phyloP scores from a whole-genome alignment of 2,329 filamentous ascomycete genomes.

The Verticillium nonalfalfae region DNA sequence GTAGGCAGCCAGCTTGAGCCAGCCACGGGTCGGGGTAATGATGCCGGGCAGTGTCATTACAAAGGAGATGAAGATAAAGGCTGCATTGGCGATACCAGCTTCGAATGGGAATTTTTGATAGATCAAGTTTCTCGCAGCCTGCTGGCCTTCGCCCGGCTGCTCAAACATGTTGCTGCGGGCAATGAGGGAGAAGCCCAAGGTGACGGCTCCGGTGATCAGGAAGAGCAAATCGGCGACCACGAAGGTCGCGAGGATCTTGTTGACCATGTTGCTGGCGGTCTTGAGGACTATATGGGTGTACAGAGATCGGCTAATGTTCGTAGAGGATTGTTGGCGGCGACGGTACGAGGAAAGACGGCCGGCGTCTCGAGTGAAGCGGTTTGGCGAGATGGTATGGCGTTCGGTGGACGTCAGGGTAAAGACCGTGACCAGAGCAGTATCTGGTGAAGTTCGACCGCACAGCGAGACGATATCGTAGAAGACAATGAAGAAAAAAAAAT shows the following conservation, averaged over 20 bases:
- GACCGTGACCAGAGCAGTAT: neutral
- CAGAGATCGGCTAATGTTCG: neutral
- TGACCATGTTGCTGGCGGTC: conserved; percentile 35
- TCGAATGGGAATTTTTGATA: conserved; percentile 48
- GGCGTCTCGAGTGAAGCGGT: neutral
- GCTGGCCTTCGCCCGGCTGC: conserved; percentile 33
- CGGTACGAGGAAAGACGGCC: neutral
- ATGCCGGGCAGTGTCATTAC: conserved; percentile 65
- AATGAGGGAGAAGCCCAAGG: conserved; percentile 49
- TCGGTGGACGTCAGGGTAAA: neutral
- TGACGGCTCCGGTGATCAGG: conserved; percentile 44
- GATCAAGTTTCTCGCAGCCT: conserved; percentile 44
- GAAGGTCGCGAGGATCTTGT: conserved; percentile 47
- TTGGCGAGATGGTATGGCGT: neutral
- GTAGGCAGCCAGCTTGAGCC: conserved; percentile 65
- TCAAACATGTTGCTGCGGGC: conserved; percentile 39
- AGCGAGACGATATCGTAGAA: neutral
- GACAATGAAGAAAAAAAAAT: neutral
- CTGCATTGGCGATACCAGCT: conserved; percentile 63
- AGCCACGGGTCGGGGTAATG: conserved; percentile 58
- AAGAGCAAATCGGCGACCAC: conserved; percentile 43
- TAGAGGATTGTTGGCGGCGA: neutral
- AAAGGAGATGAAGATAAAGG: conserved; percentile 67
- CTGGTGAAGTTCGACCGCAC: neutral
- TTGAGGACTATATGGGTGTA: neutral